A percentile compares a stretch with the other conserved stretches of the same genome.
These are phyloP conservation scores for Gigaspora rosea DNA, from an alignment of 192 early-diverging fungal genomes.

Conservation along the genomic window DNA sequence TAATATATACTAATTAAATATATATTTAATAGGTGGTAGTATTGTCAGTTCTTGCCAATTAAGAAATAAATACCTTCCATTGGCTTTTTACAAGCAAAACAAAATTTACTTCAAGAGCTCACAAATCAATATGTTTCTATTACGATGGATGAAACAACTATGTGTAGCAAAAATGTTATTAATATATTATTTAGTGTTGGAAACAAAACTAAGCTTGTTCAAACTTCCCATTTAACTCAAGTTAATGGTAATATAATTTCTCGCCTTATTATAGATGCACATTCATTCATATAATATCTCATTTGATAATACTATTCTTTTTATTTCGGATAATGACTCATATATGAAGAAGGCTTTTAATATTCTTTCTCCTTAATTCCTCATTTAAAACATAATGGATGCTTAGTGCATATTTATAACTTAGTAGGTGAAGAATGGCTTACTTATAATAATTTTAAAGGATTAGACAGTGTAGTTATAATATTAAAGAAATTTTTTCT, in stretches of 20 bases:
- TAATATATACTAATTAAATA: neutral
- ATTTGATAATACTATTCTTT: neutral
- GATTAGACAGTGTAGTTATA: neutral
- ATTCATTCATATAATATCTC: constrained; percentile 5
- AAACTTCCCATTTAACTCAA: neutral
- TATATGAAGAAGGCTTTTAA: constrained; percentile 4
- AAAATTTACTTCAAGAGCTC: neutral
- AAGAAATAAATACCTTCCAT: neutral
- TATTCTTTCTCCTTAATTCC: constrained; percentile 6
- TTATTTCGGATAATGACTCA: neutral
- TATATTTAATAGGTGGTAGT: neutral
- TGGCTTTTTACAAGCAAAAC: neutral
- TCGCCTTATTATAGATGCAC: neutral
- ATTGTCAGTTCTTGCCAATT: neutral
- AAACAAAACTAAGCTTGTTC: neutral
- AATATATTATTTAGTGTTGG: constrained; percentile 10
- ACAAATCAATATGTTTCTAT: neutral
- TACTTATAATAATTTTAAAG: neutral
- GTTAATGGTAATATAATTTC: constrained; percentile 1
- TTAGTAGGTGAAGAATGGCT: constrained; percentile 8
- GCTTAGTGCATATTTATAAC: neutral
- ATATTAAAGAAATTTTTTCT: neutral
- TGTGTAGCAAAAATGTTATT: neutral
- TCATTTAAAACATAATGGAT: constrained; percentile 2
- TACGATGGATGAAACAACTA: neutral